Evolutionary conservation across 768 basidiomycete genomes (phyloP).

Genomic region (Hygrocybe punicea): DNA sequence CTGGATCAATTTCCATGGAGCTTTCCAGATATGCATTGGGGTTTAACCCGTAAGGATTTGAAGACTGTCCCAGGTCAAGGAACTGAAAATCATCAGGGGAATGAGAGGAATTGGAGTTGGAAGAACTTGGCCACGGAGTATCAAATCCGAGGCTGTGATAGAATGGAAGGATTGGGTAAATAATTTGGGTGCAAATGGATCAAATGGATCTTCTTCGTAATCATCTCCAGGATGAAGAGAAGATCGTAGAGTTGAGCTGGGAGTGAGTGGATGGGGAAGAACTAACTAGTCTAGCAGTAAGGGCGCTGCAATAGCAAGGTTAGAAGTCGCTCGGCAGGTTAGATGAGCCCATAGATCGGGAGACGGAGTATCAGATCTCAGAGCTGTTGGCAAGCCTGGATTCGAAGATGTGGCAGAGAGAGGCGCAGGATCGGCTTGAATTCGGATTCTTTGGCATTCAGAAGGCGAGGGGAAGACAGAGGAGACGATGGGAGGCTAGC

Average conservation of each 20-base stretch:
- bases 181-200: constrained; percentile 60
- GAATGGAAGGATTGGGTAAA: constrained; percentile 59
- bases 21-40: constrained; percentile 24
- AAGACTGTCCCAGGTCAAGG: constrained; percentile 27
- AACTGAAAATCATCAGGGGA: constrained; percentile 50
- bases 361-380: constrained; percentile 76
- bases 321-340: constrained; percentile 67
- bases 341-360: constrained; percentile 87
- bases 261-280: constrained; percentile 56
- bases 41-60: constrained; percentile 22
- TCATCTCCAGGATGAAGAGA: constrained; percentile 57
- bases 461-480: constrained; percentile 74
- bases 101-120: constrained; percentile 44
- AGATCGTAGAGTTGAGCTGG: constrained; percentile 60
- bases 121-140: constrained; percentile 51
- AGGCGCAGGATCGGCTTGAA: constrained; percentile 80
- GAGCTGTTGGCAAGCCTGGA: constrained; percentile 44
- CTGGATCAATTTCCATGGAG: constrained; percentile 40
- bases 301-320: constrained; percentile 89
- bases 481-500: constrained; percentile 83
- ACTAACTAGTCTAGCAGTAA: constrained; percentile 68
- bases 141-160: constrained; percentile 62
- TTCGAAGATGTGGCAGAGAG: constrained; percentile 69
- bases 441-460: constrained; percentile 87
- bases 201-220: constrained; percentile 82